phyloP scores from a whole-genome alignment of 306 rosid species.

The Lathyrus oleraceus region DNA sequence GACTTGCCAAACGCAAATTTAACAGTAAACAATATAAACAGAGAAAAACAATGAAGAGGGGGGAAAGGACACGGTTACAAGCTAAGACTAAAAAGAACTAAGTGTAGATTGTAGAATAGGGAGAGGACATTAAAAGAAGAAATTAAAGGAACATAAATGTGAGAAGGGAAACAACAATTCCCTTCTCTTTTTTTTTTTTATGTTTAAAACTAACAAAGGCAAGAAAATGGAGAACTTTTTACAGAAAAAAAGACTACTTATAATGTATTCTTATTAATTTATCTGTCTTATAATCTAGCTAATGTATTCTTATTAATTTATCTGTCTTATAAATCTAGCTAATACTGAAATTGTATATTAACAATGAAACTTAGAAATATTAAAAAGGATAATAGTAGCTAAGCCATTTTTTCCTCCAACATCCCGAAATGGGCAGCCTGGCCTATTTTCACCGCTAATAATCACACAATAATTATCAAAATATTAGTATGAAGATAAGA shows the following conservation, averaged over 20 bases:
- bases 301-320: neutral
- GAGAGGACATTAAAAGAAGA: neutral
- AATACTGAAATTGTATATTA: neutral
- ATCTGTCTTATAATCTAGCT: too few species aligned
- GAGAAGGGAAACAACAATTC: neutral
- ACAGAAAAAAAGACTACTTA: neutral
- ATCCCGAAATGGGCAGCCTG: neutral
- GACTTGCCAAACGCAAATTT: neutral
- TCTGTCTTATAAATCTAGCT: neutral
- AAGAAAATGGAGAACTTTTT: neutral
- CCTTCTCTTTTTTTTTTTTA: neutral
- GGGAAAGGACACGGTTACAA: neutral
- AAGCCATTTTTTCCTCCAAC: constrained; percentile 9
- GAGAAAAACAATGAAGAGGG: neutral
- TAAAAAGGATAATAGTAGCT: neutral
- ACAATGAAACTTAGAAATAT: constrained; percentile 10
- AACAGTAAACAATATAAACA: neutral
- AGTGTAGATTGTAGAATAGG: neutral
- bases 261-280: neutral
- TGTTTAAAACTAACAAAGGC: neutral
- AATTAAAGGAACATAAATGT: neutral
- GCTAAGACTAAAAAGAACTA: neutral
- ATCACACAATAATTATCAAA: too few species aligned
- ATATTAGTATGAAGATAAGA: neutral
- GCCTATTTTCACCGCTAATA: too few species aligned